These are phyloP conservation scores for Penicillium sclerotiorum DNA, from an alignment of 2,329 filamentous ascomycete genomes.

Conservation along the genomic window DNA sequence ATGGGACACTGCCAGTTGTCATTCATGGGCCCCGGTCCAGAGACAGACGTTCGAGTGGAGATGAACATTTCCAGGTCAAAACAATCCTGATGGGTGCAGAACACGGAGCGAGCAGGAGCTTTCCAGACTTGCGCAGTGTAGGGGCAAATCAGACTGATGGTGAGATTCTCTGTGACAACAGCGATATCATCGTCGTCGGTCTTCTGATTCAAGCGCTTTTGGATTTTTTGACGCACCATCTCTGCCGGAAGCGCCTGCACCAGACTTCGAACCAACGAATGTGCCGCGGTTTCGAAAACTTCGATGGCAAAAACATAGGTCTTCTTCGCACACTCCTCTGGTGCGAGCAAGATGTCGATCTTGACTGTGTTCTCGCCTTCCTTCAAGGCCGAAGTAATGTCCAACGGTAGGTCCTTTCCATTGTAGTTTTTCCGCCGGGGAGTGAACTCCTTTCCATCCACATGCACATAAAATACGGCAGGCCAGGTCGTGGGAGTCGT, in stretches of 20 bases:
- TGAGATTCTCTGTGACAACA: slow-evolving; percentile 60
- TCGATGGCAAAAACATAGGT: slow-evolving; percentile 72
- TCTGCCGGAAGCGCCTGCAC: slow-evolving; percentile 48
- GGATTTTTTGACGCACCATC: slow-evolving; percentile 62
- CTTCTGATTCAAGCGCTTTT: slow-evolving; percentile 47
- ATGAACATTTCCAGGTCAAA: slow-evolving; percentile 89
- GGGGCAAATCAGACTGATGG: slow-evolving; percentile 67
- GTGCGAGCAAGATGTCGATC: slow-evolving; percentile 51
- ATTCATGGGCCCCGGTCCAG: slow-evolving; percentile 44
- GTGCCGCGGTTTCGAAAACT: slow-evolving; percentile 58
- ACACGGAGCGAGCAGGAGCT: slow-evolving; percentile 69
- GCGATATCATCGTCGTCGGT: slow-evolving; percentile 62
- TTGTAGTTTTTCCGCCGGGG: slow-evolving; percentile 70
- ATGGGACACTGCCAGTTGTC: slow-evolving; percentile 83
- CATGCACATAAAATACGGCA: slow-evolving; percentile 64
- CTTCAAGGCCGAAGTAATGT: slow-evolving; percentile 65
- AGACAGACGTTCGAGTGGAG: slow-evolving; percentile 57
- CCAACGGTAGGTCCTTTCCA: slow-evolving; percentile 73
- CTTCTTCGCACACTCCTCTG: slow-evolving; percentile 34
- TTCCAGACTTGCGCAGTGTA: slow-evolving; percentile 67
- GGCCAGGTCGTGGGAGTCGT: slow-evolving; percentile 71
- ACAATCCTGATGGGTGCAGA: slow-evolving; percentile 79
- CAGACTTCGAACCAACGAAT: slow-evolving; percentile 41
- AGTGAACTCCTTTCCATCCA: slow-evolving; percentile 65
- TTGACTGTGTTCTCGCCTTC: slow-evolving; percentile 65